These are phyloP conservation scores for Biscutella laevigata DNA, from an alignment of 441 rosid species.

Conservation along the genomic window DNA sequence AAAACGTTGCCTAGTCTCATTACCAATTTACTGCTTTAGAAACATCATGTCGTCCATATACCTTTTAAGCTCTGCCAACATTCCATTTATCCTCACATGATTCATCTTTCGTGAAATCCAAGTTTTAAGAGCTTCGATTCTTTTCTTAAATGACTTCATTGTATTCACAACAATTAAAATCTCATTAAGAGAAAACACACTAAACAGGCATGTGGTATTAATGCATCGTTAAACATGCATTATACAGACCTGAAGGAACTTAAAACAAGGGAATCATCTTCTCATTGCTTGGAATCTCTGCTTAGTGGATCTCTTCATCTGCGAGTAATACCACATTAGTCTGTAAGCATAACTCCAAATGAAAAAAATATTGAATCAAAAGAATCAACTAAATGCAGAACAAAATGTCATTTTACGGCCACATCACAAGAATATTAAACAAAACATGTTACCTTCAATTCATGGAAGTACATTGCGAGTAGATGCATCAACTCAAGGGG, in stretches of 20 bases:
- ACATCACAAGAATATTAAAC: not conserved
- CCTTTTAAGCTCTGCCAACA: constrained; percentile 73
- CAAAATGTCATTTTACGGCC: not conserved
- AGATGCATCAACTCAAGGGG: constrained; percentile 67
- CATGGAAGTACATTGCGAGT: constrained; percentile 83
- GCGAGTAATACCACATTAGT: constrained; percentile 81
- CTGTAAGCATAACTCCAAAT: constrained; percentile 26
- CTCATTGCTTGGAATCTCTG: constrained; percentile 97
- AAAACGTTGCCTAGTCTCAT: too few relatives aligned
- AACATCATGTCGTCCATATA: constrained; percentile 63
- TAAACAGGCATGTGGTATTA: constrained; percentile 72
- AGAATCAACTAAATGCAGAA: not conserved
- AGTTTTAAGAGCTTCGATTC: constrained; percentile 60
- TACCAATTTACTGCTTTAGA: constrained; percentile 78
- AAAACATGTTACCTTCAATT: constrained; percentile 76
- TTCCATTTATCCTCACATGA: constrained; percentile 52
- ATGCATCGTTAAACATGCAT: constrained; percentile 77
- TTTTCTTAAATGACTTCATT: constrained; percentile 88
- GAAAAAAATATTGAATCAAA: too few relatives aligned
- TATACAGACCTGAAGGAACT: constrained; percentile 59
- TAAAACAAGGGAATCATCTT: constrained; percentile 96
- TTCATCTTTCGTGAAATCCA: constrained; percentile 83
- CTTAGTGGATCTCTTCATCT: constrained; percentile 83
- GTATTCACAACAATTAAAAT: constrained; percentile 95
- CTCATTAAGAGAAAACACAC: constrained; percentile 94